Percentiles rank a stretch among this genome's conserved stretches.
Conservation (phyloP, 2,329 filamentous ascomycete species). For the Clarireedia paspali region DNA sequence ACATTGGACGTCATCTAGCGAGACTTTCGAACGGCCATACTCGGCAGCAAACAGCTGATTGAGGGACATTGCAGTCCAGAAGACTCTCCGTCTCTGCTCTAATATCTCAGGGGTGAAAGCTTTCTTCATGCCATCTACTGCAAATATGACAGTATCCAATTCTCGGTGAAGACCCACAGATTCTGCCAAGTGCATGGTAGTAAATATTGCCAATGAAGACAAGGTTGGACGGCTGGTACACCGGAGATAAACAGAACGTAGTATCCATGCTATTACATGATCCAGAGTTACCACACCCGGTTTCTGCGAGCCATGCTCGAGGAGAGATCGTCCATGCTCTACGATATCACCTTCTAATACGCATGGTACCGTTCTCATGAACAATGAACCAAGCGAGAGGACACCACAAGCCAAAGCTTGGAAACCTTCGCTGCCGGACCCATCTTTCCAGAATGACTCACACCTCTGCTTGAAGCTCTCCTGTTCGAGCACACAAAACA, state of each 20-base stretch:
- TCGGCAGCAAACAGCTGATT: constrained; percentile 18
- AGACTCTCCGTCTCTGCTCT: constrained; percentile 15
- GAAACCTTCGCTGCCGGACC: constrained; percentile 26
- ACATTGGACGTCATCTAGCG: constrained; percentile 14
- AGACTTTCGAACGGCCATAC: constrained; percentile 18
- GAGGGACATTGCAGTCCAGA: constrained; percentile 18
- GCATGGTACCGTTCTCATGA: constrained; percentile 19
- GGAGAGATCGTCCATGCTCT: constrained; percentile 18
- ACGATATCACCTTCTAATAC: constrained; percentile 24
- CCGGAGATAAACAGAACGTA: constrained; percentile 25
- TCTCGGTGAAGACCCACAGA: constrained; percentile 25
- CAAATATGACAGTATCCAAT: constrained; percentile 13
- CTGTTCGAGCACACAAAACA: constrained; percentile 29
- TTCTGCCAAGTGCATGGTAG: constrained; percentile 25
- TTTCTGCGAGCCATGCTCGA: constrained; percentile 18
- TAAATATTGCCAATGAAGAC: constrained; percentile 23
- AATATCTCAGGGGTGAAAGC: constrained; percentile 8
- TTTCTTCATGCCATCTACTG: constrained; percentile 5
- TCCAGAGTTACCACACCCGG: constrained; percentile 9
- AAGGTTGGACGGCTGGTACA: constrained; percentile 21
- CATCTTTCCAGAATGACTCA: constrained; percentile 28
- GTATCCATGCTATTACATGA: constrained; percentile 21
- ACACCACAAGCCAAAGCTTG: constrained; percentile 30
- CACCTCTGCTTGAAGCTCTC: constrained; percentile 20
- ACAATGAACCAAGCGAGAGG: constrained; percentile 29